phyloP scores from a whole-genome alignment of 2,329 filamentous ascomycete genomes.

The Teratosphaeriaceae sp. region DNA sequence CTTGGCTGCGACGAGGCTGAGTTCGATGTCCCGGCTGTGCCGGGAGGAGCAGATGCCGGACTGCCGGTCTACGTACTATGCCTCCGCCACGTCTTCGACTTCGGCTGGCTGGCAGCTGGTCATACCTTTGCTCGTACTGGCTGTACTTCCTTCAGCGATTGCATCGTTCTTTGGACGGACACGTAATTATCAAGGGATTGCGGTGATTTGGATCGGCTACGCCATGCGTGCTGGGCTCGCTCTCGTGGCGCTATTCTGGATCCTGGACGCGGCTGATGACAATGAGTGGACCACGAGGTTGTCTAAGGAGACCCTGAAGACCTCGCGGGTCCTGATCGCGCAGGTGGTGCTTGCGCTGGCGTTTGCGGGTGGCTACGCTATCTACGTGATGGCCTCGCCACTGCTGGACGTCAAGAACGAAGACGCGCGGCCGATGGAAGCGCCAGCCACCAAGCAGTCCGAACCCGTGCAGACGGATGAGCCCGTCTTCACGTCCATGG shows the following conservation, averaged over 20 bases:
- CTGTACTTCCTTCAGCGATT: constrained; percentile 66
- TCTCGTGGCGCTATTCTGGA: constrained; percentile 77
- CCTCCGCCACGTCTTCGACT: constrained; percentile 83
- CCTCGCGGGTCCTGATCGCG: constrained; percentile 67
- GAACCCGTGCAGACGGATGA: constrained; percentile 26
- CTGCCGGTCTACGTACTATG: constrained; percentile 93
- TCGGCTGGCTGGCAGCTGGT: constrained; percentile 83
- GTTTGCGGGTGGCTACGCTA: constrained; percentile 75
- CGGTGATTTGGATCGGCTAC: constrained; percentile 75
- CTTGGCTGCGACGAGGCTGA: constrained; percentile 66
- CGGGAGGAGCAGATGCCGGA: constrained; percentile 98
- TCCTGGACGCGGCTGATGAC: constrained; percentile 81
- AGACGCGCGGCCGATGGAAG: constrained; percentile 17
- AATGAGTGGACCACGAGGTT: constrained; percentile 66
- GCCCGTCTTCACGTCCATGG: constrained; percentile 32
- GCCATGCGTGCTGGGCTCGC: constrained; percentile 71
- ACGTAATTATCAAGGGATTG: constrained; percentile 79
- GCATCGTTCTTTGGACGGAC: constrained; percentile 76
- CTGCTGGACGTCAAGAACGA: constrained; percentile 63
- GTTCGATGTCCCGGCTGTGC: constrained; percentile 85
- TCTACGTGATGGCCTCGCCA: constrained; percentile 79
- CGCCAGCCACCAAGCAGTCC: constrained; percentile 16
- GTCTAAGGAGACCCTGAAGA: constrained; percentile 59
- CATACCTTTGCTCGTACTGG: constrained; percentile 68
- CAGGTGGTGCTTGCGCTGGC: constrained; percentile 74